Evolutionary conservation across 2,329 filamentous ascomycete species (phyloP), one percentile per base, ranked within the genome.

Genomic region (Tolypocladium pustulatum): DNA sequence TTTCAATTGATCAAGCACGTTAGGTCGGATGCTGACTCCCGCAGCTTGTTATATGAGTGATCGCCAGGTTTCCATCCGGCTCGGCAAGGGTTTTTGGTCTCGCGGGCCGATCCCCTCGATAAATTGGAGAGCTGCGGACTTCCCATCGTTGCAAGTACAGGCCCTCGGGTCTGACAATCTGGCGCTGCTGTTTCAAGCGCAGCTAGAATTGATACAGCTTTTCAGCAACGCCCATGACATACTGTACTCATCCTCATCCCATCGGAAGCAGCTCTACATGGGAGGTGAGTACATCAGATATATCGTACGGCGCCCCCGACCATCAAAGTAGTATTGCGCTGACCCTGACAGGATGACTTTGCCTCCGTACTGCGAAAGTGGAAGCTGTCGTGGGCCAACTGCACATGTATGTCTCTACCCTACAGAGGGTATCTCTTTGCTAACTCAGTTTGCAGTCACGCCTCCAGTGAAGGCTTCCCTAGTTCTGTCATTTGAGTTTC

Each of bases 161-260:
- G 77, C 69, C 2, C 77, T 81, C 1, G 83, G 82, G 1, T 81
- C 85, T 13, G 86, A 89, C 62, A 84, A 90, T 65, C 83, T 86
- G 62, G 84, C 85, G 0, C 80, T 82, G 56, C 82, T 89, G 12
- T 88, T 89, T 63, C 86, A 89, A 64, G 87, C 87, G 0, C 87
- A 85, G 30, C 72, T 90, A 8, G 87, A 90, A 64, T 74, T 90
- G 30, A 90, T 86, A 0, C 83, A 89, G 63, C 76, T 90, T 1
- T 89, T 89, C 66, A 85, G 84, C 25, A 90, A 89, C 64, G 86
- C 89, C 0, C 87, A 90, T 59, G 87, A 90, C 65, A 84, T 89
- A 0, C 72, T 90, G 1, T 90, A 90, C 68, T 87, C 86, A 0
- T 88, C 87, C 8, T 86, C 85, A 56, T 83, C 84, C 22, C 85